Base-by-base conservation (phyloP, 352 stramenopile genomes). In the Globisporangium sylvaticum region DNA sequence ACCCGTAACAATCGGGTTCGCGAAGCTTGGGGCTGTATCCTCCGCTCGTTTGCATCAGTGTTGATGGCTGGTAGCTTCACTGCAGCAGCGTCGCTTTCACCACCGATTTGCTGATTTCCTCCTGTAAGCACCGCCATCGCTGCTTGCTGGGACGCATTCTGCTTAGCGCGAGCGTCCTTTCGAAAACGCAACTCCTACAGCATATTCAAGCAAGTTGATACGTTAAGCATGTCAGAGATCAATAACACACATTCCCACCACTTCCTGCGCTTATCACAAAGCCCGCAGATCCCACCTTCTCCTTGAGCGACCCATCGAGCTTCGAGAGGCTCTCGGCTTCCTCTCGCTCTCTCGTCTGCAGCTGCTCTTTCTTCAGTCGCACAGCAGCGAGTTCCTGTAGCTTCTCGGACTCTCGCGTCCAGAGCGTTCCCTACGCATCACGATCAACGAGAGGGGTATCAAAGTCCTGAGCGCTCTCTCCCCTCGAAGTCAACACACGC, bases 351-450 rank as follows among this genome's bases (percentile, higher is more conserved):
- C 72, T 66, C 0, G n/a, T 24, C 34, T 80, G 67, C 34, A 81
- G 58, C 18, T 74, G 69, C 56, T 75, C 74, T 14, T 73, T 72
- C 20, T 66, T 64, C 15, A 70, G 55, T 37, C 79, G 71, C 44
- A 91, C 70, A 5, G 62, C 66, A 31, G 72, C 52, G 8, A 91
- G 70, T n/a, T 83, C 68, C 24, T 75, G 75, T 48, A 78, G 79
- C 25, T 75, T 80, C 60, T 82, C 72, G 4, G 73, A 57, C 62
- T 90, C 78, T 3, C 75, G 76, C 2, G 67, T 68, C 79, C 78
- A 91, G 27, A 90, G 73, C 24, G 68, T 68, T 12, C 73, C 74
- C 74, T 83, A 55, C 29, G 10, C 18, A 46, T 42, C 56, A 29
- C 8, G n/a, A 27, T 60, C n/a, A 39, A 27, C 22, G 34, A 44